Conservation (phyloP, 805 yeast genomes). For the Candida incommunis region DNA sequence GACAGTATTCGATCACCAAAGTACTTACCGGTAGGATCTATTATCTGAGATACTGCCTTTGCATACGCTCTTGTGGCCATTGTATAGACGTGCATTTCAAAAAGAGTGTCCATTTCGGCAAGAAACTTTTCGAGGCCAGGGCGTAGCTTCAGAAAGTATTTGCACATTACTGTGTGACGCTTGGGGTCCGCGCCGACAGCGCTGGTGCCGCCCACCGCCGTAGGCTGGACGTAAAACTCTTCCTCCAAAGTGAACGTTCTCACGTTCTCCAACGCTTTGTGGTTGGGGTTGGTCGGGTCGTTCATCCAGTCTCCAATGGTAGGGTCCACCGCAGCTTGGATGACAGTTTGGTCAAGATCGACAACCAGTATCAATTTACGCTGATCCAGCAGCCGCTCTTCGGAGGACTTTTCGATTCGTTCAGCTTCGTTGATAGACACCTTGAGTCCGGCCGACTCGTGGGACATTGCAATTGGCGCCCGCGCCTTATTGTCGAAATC, state of each 20-base stretch:
- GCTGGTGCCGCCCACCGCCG: constrained; percentile 27
- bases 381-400: constrained; percentile 43
- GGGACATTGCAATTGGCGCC: constrained; percentile 81
- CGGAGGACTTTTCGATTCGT: constrained; percentile 57
- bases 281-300: constrained; percentile 75
- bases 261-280: constrained; percentile 73
- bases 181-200: constrained; percentile 43
- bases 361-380: constrained; percentile 78
- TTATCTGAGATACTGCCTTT: constrained; percentile 69
- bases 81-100: constrained; percentile 89
- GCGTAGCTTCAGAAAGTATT: constrained; percentile 86
- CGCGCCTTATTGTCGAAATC: constrained; percentile 56
- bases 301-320: constrained; percentile 93
- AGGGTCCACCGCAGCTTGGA: constrained; percentile 96
- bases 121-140: constrained; percentile 77
- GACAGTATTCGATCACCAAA: constrained; percentile 88
- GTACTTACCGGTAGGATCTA: constrained; percentile 75
- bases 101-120: constrained; percentile 43
- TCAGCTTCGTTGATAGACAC: constrained; percentile 80
- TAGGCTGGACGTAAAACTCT: constrained; percentile 22
- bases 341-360: constrained; percentile 93
- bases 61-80: constrained; percentile 98
- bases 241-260: constrained; percentile 65
- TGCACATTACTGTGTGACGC: constrained; percentile 38
- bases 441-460: constrained; percentile 70